Base-by-base conservation (phyloP, 192 early-diverging fungal species). In the Coemansia sp. region DNA sequence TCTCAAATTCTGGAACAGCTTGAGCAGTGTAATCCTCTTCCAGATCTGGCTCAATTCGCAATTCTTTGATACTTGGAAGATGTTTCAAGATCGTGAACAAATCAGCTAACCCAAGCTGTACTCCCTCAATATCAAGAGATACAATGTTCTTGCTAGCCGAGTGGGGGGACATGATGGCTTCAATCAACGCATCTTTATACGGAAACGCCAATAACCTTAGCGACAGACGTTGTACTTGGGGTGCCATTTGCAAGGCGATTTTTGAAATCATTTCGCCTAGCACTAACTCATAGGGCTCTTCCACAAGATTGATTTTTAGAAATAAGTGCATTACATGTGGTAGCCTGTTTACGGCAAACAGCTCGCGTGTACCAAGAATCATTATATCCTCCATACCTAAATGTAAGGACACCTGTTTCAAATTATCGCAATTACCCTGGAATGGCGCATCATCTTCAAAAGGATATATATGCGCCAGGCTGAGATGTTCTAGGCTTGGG, bases 221-320 rank as follows among this genome's bases (percentile, higher is more conserved):
- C 20, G 61, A 62, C n/a, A 62, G 9, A 3, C 22, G 34, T 20
- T 41, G 36, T 7, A 62, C 39, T 12, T 4, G 61, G 8, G 34
- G 61, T 0, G 36, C 61, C 13, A 62, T 62, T 11, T 62, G 61
- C n/a, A 62, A 41, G 38, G 61, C 61, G 22, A 38, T 62, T 62
- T 62, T 62, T 41, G 38, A 62, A 40, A 62, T 39, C 38, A 60
- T 60, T 60, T 60, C 57, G 5, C 57, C 57, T 2, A 60, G 57
- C 16, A 18, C 31, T 18, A 34, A 16, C 9, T 62, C 38, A n/a
- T 62, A 38, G 36, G 61, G 36, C 10, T 62, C 61, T 11, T 62
- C 61, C 9, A 38, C 38, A 13, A 62, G 9, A 12, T 62, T 41
- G 3, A 62, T 40, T 7, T 62, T 38, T 24, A 62, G 38, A 11